Evolutionary conservation across 108 stramenopile species (phyloP), one percentile per base, ranked within the genome.

Genomic region (Fragilariopsis cylindrus): DNA sequence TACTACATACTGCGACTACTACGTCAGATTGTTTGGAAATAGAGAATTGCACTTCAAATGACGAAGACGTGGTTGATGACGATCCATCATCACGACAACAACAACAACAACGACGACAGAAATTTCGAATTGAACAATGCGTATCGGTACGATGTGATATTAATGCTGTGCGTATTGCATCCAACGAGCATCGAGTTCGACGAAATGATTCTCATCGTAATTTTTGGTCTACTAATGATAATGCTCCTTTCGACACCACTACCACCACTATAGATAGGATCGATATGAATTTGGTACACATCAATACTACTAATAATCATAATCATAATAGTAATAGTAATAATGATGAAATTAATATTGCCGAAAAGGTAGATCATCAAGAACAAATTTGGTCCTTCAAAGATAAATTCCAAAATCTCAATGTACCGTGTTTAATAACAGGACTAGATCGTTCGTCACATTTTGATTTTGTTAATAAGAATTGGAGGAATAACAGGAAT

Each of bases 361-460:
- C 57, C 57, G 5, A 15, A 15, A 19, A 18, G 21, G 16, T 19
- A 18, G 21, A 19, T 18, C 21, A 7, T 18, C 13, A n/a, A 19
- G 18, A 57, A 7, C 57, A 57, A 57, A 19, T 57, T n/a, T 19
- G 57, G 18, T 57, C 7, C 57, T 57, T 57, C 18, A 15, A 57
- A 57, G 57, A 57, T 57, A n/a, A 19, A 19, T 57, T 57, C 15
- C 57, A 57, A 19, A 18, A 57, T 19, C 57, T 57, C 13, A 57
- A 57, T 19, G 18, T 57, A n/a, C 57, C 57, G 57, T 57, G 57
- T 19, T 18, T 57, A 19, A 57, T 57, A 1, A 57, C n/a, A 7
- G 57, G 57, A 7, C 21, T 57, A 19, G 57, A 57, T 57, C 57
- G 57, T 7, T 57, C 18, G 7, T 19, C 57, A 40, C 44, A 65